A percentile compares a stretch with the other conserved stretches of the same genome.
Conservation (phyloP, 2,329 filamentous ascomycete genomes). For the Ceratocystis papillata region DNA sequence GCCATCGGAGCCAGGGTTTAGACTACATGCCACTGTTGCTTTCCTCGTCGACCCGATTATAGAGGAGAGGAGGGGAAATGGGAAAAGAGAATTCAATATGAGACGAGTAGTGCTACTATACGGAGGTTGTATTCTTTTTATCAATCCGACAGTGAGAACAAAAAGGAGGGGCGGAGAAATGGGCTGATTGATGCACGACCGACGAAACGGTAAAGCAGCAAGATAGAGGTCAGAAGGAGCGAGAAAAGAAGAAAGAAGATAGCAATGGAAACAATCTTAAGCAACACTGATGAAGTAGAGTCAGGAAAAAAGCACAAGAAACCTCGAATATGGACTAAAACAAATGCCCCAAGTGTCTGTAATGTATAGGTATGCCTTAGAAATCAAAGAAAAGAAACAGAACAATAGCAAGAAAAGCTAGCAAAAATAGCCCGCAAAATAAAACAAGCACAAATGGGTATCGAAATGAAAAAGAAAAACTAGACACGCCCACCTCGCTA, state of each 20-base stretch:
- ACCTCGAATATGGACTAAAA: background rate
- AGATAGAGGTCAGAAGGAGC: conserved; percentile 10
- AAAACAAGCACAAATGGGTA: conserved; percentile 14
- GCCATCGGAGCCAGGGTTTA: background rate
- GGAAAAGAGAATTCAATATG: background rate
- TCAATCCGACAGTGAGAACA: background rate
- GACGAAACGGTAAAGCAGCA: background rate
- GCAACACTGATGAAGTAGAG: background rate
- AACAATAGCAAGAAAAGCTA: conserved; percentile 10
- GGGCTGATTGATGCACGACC: background rate
- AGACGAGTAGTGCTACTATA: background rate
- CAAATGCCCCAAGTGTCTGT: background rate
- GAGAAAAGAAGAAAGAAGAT: background rate
- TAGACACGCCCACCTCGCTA: background rate
- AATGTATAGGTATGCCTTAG: background rate
- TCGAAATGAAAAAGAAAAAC: conserved; percentile 10
- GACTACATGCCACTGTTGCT: background rate
- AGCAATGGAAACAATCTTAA: conserved; percentile 8
- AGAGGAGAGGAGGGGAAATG: background rate
- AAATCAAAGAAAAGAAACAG: conserved; percentile 3
- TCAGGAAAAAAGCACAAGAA: background rate
- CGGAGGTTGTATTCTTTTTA: too few species aligned
- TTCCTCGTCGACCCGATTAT: background rate
- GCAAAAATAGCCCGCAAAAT: conserved; percentile 14
- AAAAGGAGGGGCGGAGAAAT: background rate